Evolutionary conservation across 129 eudicot genomes (phyloP).

Genomic region (Arctium lappa): DNA sequence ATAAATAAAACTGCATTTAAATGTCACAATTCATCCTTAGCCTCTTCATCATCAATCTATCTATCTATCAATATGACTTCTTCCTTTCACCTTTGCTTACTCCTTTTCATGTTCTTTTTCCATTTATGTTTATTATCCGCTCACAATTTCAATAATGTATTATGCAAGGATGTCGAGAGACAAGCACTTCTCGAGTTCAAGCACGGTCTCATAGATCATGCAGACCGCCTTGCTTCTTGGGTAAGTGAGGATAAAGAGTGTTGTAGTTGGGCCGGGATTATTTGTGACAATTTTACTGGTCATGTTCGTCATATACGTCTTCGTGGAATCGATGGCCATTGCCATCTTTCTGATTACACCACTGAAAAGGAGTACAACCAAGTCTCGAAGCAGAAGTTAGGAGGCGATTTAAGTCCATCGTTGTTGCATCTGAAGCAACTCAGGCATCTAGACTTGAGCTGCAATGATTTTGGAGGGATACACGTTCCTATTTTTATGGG

Average conservation of each 20-base stretch:
- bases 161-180: conserved; percentile 1
- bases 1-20: background rate
- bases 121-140: background rate
- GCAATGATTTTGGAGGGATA: background rate
- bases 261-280: conserved; percentile 11
- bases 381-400: background rate
- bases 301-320: conserved; percentile 29
- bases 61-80: background rate
- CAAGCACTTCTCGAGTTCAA: conserved; percentile 17
- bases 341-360: too few relatives aligned
- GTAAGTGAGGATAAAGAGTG: background rate
- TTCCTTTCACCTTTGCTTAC: background rate
- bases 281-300: conserved; percentile 27
- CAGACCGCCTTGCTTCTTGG: conserved; percentile 14
- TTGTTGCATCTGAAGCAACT: too few relatives aligned
- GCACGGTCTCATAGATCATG: background rate
- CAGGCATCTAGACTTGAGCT: background rate
- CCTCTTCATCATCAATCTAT: too few relatives aligned
- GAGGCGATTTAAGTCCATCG: background rate
- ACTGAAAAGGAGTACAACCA: background rate
- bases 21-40: too few relatives aligned
- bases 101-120: background rate
- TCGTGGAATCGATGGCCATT: background rate
- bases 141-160: background rate
- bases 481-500: too few relatives aligned